Base-by-base conservation (phyloP, 768 basidiomycete species). In the Russula virescens region DNA sequence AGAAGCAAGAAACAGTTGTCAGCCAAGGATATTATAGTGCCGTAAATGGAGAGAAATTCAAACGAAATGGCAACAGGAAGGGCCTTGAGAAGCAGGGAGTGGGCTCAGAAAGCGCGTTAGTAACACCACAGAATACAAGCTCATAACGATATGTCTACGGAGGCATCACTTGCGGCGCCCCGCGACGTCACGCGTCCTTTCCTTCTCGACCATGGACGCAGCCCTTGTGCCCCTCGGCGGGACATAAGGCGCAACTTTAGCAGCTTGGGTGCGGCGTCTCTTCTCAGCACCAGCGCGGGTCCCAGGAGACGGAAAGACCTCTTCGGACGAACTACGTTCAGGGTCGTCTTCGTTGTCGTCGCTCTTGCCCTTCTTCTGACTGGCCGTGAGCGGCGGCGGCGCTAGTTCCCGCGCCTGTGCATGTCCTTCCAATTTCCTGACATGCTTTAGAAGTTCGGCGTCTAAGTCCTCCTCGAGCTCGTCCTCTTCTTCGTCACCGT, bases 141-240 rank as follows among this genome's bases (percentile, higher is more conserved):
- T 2, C 13, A 38, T 38, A 19, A 43, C 8, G 18, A 43, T 19
- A 18, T 3, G 42, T 43, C 42, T 43, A 43, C 14, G 18, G 19
- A 19, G 14, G 42, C 9, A 19, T 62, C 47, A 56, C 13, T 26
- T 45, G 16, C 42, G 48, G 31, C 23, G 61, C 38, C 18, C 26
- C 14, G 13, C 5, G 5, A 35, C 21, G 11, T 42, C 40, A 7
- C 25, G 42, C n/a, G 43, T 18, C 8, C 21, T 18, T 25, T 55
- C 52, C 23, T 49, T 54, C 38, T 54, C 57, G 16, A 55, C 21
- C 46, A 59, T 63, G 14, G 23, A 19, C 23, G 62, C 62, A 16
- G 64, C 64, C 18, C 61, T 49, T 21, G 64, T 65, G 21, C 64
- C 64, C 13, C n/a, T 45, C 13, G 55, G 50, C 2, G 64, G 56